phyloP scores from a whole-genome alignment of 148 eudicot genomes.

The Diospyros kaki region DNA sequence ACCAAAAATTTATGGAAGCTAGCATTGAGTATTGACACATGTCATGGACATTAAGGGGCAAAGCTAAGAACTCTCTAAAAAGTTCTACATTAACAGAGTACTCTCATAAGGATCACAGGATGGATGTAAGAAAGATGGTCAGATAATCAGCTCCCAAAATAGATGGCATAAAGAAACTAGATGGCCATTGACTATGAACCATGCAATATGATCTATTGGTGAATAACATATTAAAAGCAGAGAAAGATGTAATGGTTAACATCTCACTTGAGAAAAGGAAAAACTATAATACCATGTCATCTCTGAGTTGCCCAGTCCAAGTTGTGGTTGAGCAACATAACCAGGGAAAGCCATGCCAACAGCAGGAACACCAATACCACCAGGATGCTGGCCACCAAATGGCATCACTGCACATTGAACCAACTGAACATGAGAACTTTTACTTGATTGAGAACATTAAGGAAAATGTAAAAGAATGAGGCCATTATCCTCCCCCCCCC shows the following conservation, averaged over 20 bases:
- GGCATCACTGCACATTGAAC: conserved; percentile 67
- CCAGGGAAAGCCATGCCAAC: conserved; percentile 99
- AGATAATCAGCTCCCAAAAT: not conserved
- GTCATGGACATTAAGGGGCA: too few species aligned
- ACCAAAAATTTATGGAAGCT: not conserved
- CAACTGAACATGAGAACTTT: conserved; percentile 2
- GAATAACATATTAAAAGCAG: not conserved
- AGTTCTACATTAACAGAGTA: not conserved
- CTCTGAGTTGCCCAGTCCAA: conserved; percentile 76
- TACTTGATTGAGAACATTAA: not conserved
- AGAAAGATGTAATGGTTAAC: not conserved
- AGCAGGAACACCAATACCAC: conserved; percentile 92
- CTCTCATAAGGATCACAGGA: not conserved
- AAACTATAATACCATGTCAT: conserved; percentile 73
- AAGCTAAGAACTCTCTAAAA: not conserved
- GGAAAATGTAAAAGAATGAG: conserved; percentile 3
- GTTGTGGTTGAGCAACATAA: conserved; percentile 77
- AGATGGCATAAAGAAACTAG: not conserved
- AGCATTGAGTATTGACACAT: too few species aligned
- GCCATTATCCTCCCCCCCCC: too few species aligned
- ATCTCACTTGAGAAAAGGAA: not conserved
- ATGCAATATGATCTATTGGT: too few species aligned
- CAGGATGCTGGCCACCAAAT: conserved; percentile 80
- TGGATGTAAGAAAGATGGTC: not conserved
- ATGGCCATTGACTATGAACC: not conserved